Evolutionary conservation across 305 asterid species (phyloP), one percentile per base, ranked within the genome.

Genomic region (Fraxinus sp.): DNA sequence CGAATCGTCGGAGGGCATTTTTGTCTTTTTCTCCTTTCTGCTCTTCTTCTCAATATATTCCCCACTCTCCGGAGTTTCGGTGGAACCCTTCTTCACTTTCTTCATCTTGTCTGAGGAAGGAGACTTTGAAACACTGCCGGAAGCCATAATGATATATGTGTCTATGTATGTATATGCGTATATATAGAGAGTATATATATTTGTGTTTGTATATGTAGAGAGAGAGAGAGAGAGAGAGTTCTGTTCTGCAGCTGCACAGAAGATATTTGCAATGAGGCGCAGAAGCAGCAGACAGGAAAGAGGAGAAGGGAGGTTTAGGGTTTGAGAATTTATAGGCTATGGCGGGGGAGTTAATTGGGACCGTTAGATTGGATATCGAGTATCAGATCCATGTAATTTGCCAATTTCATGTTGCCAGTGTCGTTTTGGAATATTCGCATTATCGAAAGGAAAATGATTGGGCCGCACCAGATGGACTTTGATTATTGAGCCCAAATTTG

Each of bases 1-100:
- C 46, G 86, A 78, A 44, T 83, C 90, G 7, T 90, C 92, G 16
- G 91, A 85, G 87, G 92, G 66, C 28, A 78, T 28, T 85, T 91
- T 92, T 14, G 78, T 76, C 89, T 85, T 89, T 59, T 91, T 92
- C 94, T 90, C 94, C 36, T 90, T 91, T 73, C 87, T 90, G 74
- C 72, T 71, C 87, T 90, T 91, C 75, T 79, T 87, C 88, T 91
- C 92, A 74, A 80, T 85, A 22, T 59, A 82, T 33, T 86, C 78
- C 36, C 83, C 92, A 84, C 87, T 82, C 80, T 76, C 85, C 75
- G 77, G 86, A 80, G 83, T 55, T 46, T 86, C 88, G 3, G 81
- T 8, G 18, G 36, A 28, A 28, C 10, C 83, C 86, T 86, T 86
- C 85, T 83, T 91, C 89, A 57, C 80, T 81, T 83, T 90, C 91